Base-by-base conservation (phyloP, 2,329 filamentous ascomycete genomes). In the Penicillium polonicum region DNA sequence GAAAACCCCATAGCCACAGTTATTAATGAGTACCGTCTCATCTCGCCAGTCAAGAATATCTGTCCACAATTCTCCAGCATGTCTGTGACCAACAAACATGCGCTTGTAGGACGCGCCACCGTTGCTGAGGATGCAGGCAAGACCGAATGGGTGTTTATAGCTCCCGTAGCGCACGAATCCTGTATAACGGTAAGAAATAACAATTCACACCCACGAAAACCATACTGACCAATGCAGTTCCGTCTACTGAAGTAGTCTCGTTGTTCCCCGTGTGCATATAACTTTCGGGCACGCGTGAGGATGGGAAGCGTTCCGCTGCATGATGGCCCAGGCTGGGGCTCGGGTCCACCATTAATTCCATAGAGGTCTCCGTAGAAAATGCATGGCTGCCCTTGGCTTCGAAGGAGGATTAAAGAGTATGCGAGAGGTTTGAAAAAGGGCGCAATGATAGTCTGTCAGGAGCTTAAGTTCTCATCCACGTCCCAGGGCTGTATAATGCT, bases 311-410 rank as follows among this genome's bases (percentile, higher is more conserved):
- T 80, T 12, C 79, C 80, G 33, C 78, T 79, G 57, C 81, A 83
- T 3, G 82, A 76, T 0, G 84, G 84, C 4, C 72, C 74, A 48
- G 81, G 41, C 4, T 53, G 29, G n/a, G 42, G 15, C 17, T 80
- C 76, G 42, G 74, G 68, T 39, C 72, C 73, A n/a, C 75, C 79
- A 50, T 78, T 75, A 43, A 86, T 84, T 27, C 87, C 86, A 71
- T 88, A 89, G 0, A 90, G 72, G 65, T 90, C 87, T 25, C 87
- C 86, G 68, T 87, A 90, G 70, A 90, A 90, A 31, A 89, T 76
- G 64, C 85, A 89, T 0, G 88, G 88, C 25, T 85, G 81, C 15
- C 86, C 87, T 45, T 83, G 77, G 45, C 78, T 72, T n/a, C 86
- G 82, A 23, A 91, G 82, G 1, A 91, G 81, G 55, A 91, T 90